A percentile compares a stretch with the other conserved stretches of the same genome.
These are phyloP conservation scores for Coemansia sp. DNA, from an alignment of 192 early-diverging fungal genomes.

Conservation along the genomic window DNA sequence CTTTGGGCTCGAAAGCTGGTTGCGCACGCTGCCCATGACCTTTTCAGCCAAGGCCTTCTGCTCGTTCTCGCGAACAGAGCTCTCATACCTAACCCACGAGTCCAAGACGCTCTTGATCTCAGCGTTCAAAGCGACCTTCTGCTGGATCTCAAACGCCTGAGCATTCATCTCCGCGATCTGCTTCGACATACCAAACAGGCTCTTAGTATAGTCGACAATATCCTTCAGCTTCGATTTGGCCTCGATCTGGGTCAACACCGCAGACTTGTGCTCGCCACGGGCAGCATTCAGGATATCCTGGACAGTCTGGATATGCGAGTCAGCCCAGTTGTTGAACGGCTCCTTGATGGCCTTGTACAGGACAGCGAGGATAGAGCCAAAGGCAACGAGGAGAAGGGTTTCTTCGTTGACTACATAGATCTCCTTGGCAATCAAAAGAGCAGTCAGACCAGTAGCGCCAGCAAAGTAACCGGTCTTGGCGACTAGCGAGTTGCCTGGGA, in stretches of 20 bases:
- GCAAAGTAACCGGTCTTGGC: conserved; percentile 91
- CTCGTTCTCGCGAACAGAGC: conserved; percentile 88
- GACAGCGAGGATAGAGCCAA: conserved; percentile 78
- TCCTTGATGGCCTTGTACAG: conserved; percentile 82
- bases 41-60: conserved; percentile 84
- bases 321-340: conserved; percentile 79
- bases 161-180: conserved; percentile 94
- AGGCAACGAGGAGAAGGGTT: conserved; percentile 78
- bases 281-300: conserved; percentile 79
- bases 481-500: conserved; percentile 87
- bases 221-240: conserved; percentile 92
- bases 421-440: conserved; percentile 94
- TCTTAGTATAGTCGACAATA: conserved; percentile 91
- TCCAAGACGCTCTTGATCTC: conserved; percentile 91
- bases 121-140: conserved; percentile 73
- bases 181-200: conserved; percentile 92
- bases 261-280: conserved; percentile 88
- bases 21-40: conserved; percentile 74
- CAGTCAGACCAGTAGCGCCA: conserved; percentile 77
- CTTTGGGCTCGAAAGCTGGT: conserved; percentile 53
- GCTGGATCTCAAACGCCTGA: conserved; percentile 94
- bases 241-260: conserved; percentile 87
- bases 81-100: conserved; percentile 97
- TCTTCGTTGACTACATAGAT: conserved; percentile 97
- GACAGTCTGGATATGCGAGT: conserved; percentile 73